Evolutionary conservation across 805 yeast genomes (phyloP), one percentile per base, ranked within the genome.

Genomic region (Candida cerambycidarum): DNA sequence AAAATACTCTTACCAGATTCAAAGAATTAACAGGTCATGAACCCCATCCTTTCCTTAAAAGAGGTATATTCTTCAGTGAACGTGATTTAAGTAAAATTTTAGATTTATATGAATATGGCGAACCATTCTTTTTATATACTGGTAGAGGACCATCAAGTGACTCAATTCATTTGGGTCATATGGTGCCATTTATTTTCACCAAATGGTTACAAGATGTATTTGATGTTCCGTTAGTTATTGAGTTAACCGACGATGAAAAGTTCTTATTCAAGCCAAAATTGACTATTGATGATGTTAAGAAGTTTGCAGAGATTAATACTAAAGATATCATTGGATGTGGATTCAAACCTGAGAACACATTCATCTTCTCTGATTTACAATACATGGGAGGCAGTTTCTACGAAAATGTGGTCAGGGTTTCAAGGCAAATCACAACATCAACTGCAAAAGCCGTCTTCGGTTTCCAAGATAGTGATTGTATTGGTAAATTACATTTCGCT

Each of bases 171-270:
- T 74, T 93, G 69, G 99, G 99, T 41, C 99, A 93, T 65, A 83
- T 92, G 89, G 78, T 90, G 47, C 99, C 99, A 13, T 93, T 93
- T 61, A 65, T 85, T 24, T 93, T 93, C 73, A 93, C 99, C 43
- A 89, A 90, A 66, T 93, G 98, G 98, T 76, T 93, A 56, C 99
- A 93, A 66, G 97, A 92, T 35, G 98, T 92, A 2, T 93, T 93
- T 62, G 98, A 93, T 61, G 97, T 80, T 45, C 98, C 99, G 15
- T 75, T 93, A 50, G 95, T 93, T 29, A 82, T 93, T 54, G 97
- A 93, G 66, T 69, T 89, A 67, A 90, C 97, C 3, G 99, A 93
- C 63, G 99, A 93, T 64, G 99, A 93, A 66, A 93, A 93, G 71
- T 93, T 93, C 63, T 67, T 93, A 56, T 93, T 93, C 77, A 93